Conservation (phyloP, 1,284 basidiomycete genomes). For the Cryptococcus depauperatus region DNA sequence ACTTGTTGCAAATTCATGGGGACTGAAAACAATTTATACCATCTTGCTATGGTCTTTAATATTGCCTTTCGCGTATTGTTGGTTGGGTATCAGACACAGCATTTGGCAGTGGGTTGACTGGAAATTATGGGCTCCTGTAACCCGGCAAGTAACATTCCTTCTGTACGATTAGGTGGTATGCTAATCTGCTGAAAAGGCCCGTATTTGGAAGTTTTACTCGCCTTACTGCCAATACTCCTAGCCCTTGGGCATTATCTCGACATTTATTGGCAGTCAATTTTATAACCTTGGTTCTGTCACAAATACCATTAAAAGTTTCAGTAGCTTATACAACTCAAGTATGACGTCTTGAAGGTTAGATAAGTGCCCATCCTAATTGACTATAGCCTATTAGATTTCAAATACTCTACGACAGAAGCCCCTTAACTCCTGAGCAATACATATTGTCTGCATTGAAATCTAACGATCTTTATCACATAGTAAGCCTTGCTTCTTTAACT, state of each 20-base stretch:
- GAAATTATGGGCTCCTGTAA: slow-evolving; percentile 9
- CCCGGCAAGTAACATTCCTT: slow-evolving; percentile 12
- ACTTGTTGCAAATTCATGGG: slow-evolving; percentile 4
- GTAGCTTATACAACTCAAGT: slow-evolving; percentile 34
- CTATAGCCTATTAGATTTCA: slow-evolving; percentile 33
- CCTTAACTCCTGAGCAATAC: slow-evolving; percentile 29
- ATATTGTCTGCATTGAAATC: slow-evolving; percentile 31
- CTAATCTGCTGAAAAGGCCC: slow-evolving; percentile 16
- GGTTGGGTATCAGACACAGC: slow-evolving; percentile 7
- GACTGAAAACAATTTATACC: slow-evolving; percentile 2
- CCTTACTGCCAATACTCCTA: slow-evolving; percentile 17
- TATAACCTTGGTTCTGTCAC: slow-evolving; percentile 18
- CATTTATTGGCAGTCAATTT: slow-evolving; percentile 26
- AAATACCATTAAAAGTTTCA: slow-evolving; percentile 24
- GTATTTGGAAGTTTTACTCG: slow-evolving; percentile 37
- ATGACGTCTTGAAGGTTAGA: slow-evolving; percentile 1
- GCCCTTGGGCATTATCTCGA: slow-evolving; percentile 17
- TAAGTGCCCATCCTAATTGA: slow-evolving; percentile 1
- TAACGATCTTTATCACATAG: slow-evolving; percentile 28
- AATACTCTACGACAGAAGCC: slow-evolving; percentile 28
- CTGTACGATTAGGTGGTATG: neutral
- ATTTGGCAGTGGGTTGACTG: slow-evolving; percentile 15
- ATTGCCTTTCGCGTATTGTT: slow-evolving; percentile 8
- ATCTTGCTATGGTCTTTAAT: slow-evolving; percentile 10
- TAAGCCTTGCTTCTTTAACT: slow-evolving; percentile 15